phyloP scores from a whole-genome alignment of 169 alveolate genomes.

The Fabrea salina region DNA sequence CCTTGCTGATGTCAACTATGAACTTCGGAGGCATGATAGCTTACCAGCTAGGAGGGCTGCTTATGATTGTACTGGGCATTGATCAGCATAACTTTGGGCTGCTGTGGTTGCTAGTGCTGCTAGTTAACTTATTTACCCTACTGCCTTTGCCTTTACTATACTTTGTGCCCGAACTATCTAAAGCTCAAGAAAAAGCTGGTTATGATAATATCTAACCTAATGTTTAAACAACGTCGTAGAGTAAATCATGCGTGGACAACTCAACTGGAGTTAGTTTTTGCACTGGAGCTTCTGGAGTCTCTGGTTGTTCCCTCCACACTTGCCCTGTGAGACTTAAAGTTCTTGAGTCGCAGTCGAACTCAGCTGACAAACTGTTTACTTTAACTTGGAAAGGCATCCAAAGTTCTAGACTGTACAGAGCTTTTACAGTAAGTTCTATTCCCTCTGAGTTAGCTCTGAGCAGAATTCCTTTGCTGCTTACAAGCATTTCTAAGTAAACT shows the following conservation, averaged over 20 bases:
- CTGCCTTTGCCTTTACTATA: slow-evolving; percentile 71
- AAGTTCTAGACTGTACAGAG: slow-evolving; percentile 50
- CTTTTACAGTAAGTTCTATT: slow-evolving; percentile 44
- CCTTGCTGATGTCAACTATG: slow-evolving; percentile 91
- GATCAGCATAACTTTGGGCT: slow-evolving; percentile 86
- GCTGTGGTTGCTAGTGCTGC: slow-evolving; percentile 84
- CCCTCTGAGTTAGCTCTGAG: slow-evolving; percentile 47
- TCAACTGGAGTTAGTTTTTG: slow-evolving; percentile 10
- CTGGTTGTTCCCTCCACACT: neutral
- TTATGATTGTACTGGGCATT: slow-evolving; percentile 85
- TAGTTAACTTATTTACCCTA: slow-evolving; percentile 79
- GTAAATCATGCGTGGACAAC: slow-evolving; percentile 33
- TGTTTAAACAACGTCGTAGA: slow-evolving; percentile 49
- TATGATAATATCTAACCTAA: neutral
- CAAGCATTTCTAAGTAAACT: slow-evolving; percentile 48
- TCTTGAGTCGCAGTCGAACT: slow-evolving; percentile 63
- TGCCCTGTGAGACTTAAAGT: slow-evolving; percentile 40
- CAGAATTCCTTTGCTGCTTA: slow-evolving; percentile 44
- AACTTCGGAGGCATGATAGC: slow-evolving; percentile 90
- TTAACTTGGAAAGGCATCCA: slow-evolving; percentile 57
- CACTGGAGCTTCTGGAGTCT: neutral
- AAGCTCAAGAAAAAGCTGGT: neutral
- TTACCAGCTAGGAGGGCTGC: slow-evolving; percentile 88
- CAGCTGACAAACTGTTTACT: slow-evolving; percentile 30
- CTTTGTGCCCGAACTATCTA: neutral